These are phyloP conservation scores for Paramecium sexaurelia DNA, from an alignment of 73 alveolate species.

Conservation along the genomic window DNA sequence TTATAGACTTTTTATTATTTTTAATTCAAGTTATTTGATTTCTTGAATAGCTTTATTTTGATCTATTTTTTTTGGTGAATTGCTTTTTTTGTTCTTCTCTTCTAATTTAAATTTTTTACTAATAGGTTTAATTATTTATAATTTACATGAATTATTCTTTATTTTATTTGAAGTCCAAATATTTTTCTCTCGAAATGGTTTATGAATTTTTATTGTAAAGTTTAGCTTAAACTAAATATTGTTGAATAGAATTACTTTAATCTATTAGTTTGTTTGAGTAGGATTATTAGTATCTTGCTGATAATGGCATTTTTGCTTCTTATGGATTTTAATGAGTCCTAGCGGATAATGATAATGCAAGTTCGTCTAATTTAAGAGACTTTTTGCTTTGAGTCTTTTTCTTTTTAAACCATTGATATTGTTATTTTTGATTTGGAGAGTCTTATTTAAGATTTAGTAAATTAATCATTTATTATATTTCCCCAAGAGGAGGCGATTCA, in stretches of 20 bases:
- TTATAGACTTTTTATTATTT: slow-evolving; percentile 2
- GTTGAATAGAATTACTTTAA: background rate
- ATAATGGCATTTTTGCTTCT: slow-evolving; percentile 52
- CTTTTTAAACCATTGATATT: background rate
- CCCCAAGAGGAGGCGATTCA: background rate
- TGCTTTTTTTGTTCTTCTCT: background rate
- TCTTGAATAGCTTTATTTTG: background rate
- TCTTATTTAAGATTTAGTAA: background rate
- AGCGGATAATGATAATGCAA: slow-evolving; percentile 22
- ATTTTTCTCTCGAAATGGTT: background rate
- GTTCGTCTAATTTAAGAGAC: slow-evolving; percentile 5
- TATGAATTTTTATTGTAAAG: background rate
- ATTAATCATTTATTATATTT: slow-evolving; percentile 21
- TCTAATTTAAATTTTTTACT: slow-evolving; percentile 6
- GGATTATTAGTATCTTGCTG: slow-evolving; percentile 26
- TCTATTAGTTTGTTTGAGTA: slow-evolving; percentile 20
- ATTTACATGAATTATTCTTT: background rate
- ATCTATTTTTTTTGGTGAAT: background rate
- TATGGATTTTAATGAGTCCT: slow-evolving; percentile 19
- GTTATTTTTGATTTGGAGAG: background rate
- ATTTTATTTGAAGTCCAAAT: background rate
- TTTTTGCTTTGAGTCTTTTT: background rate
- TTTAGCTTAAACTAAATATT: background rate
- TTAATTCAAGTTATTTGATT: slow-evolving; percentile 35
- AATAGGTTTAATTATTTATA: background rate